These are phyloP conservation scores for Rhodamnia rubescens DNA, from an alignment of 345 rosid species.

Conservation along the genomic window DNA sequence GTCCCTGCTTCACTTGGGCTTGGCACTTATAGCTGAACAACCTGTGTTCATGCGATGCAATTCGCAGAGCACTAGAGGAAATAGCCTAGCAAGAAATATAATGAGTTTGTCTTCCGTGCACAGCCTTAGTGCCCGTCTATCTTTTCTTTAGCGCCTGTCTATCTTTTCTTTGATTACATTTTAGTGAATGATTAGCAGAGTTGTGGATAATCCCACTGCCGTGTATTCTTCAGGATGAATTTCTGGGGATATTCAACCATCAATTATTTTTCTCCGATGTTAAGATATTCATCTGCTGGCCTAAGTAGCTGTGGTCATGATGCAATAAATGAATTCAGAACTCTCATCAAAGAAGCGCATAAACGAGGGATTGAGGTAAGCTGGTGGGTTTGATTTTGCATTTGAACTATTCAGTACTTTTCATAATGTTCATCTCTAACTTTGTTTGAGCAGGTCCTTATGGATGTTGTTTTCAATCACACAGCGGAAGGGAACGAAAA, in stretches of 20 bases:
- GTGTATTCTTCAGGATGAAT: slow-evolving; percentile 57
- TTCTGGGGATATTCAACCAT: slow-evolving; percentile 98
- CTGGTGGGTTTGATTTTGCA: too few relatives aligned
- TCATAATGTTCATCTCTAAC: too few relatives aligned
- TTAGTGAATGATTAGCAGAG: not conserved
- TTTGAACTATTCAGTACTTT: not conserved
- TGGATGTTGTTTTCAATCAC: slow-evolving; percentile 97
- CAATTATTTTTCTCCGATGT: slow-evolving; percentile 88
- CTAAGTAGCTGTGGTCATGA: slow-evolving; percentile 39
- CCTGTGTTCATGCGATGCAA: too few relatives aligned
- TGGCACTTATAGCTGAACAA: too few relatives aligned
- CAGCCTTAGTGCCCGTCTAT: not conserved
- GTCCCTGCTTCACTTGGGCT: not conserved
- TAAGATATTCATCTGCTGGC: slow-evolving; percentile 74
- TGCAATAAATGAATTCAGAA: slow-evolving; percentile 81
- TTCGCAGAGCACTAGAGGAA: not conserved
- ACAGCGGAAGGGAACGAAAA: slow-evolving; percentile 95
- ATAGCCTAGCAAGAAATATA: not conserved
- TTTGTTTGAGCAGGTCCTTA: slow-evolving; percentile 48
- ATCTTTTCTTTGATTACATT: not conserved
- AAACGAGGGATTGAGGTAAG: slow-evolving; percentile 93
- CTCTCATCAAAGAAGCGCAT: slow-evolving; percentile 83
- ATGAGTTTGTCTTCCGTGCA: not conserved
- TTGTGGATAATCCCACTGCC: not conserved
- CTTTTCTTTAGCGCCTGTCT: not conserved